Base-by-base conservation (phyloP, 768 basidiomycete species). In the Psilocybe subaeruginosa region DNA sequence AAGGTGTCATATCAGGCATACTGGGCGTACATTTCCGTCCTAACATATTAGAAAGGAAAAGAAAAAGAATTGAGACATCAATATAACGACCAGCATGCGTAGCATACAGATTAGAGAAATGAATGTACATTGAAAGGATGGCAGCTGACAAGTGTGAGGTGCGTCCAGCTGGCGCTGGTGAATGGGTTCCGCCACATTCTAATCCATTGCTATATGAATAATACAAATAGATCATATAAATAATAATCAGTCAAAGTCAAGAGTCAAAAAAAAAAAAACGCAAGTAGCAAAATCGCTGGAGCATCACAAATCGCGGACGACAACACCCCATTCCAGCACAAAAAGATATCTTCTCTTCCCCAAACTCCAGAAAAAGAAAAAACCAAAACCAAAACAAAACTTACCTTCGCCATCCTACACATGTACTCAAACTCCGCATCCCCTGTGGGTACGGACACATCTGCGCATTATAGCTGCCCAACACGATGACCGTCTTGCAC, bases 121-220 rank as follows among this genome's bases (percentile, higher is more conserved):
- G 8, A 14, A 64, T 66, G 2, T 60, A 73, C 72, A 52, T 72
- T 65, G 43, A 76, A 74, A 2, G 72, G 74, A 66, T 76, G 74
- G 35, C 71, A 72, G 23, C 69, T 64, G 9, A 61, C 68, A 30
- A 76, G 46, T 0, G 70, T 58, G 7, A 73, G 57, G 64, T 74
- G 74, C 14, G 72, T 58, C 73, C 73, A 76, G 54, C 71, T 72
- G 30, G 73, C 70, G 1, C 68, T 69, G 3, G 72, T 69, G 48
- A 74, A 74, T 27, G 73, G 72, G 39, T 74, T 73, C 31, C 64
- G 53, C 69, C 68, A 72, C 11, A 58, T 58, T 54, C 59, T 67
- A 47, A 68, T 69, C 65, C 67, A 68, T 63, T 70, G 71, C 71
- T 71, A 48, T 5, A 62, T 27, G 49, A 47, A 47, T 19, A 45